phyloP scores from a whole-genome alignment of 768 basidiomycete genomes.

The Baorangia bicolor region DNA sequence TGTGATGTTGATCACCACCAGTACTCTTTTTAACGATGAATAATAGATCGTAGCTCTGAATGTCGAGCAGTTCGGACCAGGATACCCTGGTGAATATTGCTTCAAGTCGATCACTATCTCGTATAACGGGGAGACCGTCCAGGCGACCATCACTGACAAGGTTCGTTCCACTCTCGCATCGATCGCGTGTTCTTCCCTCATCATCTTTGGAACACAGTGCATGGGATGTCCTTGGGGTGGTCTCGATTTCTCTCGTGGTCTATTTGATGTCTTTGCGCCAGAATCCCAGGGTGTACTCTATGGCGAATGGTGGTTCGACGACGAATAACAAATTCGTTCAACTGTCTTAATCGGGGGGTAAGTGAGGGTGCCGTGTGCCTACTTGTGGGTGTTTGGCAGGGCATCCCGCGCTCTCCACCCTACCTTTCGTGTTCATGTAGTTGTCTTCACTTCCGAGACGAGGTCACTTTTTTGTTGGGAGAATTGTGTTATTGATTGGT shows the following conservation, averaged over 20 bases:
- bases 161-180: conserved; percentile 30
- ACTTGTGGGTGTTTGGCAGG: too few relatives aligned
- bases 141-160: conserved; percentile 61
- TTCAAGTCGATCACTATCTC: conserved; percentile 59
- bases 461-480: background rate
- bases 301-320: conserved; percentile 57
- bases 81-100: conserved; percentile 66
- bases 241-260: conserved; percentile 65
- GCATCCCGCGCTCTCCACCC: background rate
- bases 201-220: conserved; percentile 41
- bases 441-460: background rate
- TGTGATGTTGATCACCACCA: background rate
- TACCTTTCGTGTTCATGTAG: conserved; percentile 8
- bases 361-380: background rate
- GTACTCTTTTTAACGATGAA: background rate
- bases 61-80: conserved; percentile 47
- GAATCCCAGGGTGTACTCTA: conserved; percentile 51
- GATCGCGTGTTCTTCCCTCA: background rate
- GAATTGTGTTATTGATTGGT: background rate
- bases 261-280: conserved; percentile 59
- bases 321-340: conserved; percentile 18
- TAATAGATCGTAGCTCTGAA: conserved; percentile 31
- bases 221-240: conserved; percentile 63
- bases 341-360: background rate
- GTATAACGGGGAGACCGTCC: conserved; percentile 50